Conservation (phyloP, 306 rosid genomes). For the Vigna mungo region DNA sequence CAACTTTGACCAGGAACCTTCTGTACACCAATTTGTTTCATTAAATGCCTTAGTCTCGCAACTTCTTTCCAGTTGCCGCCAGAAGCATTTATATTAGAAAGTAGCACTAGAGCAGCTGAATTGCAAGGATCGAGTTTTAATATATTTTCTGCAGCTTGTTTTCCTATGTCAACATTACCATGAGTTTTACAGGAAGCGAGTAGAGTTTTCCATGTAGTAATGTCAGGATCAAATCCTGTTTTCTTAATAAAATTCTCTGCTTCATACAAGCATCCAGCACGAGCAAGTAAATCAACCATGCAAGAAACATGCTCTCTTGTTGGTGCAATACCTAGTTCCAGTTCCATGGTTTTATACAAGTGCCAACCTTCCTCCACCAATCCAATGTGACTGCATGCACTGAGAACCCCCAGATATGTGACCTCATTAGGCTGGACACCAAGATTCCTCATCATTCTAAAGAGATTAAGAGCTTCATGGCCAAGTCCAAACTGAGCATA, state of each 20-base stretch:
- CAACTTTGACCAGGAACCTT: slow-evolving; percentile 78
- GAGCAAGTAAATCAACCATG: slow-evolving; percentile 85
- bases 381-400: slow-evolving; percentile 84
- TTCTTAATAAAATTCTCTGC: slow-evolving; percentile 67
- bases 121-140: slow-evolving; percentile 67
- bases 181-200: slow-evolving; percentile 72
- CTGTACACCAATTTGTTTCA: slow-evolving; percentile 64
- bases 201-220: slow-evolving; percentile 76
- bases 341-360: slow-evolving; percentile 63
- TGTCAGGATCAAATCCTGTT: slow-evolving; percentile 63
- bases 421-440: slow-evolving; percentile 70
- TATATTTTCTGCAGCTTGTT: slow-evolving; percentile 71
- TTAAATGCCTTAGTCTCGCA: slow-evolving; percentile 61
- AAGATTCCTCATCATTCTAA: slow-evolving; percentile 55
- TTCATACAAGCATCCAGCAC: slow-evolving; percentile 71
- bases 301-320: slow-evolving; percentile 80
- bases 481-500: slow-evolving; percentile 77
- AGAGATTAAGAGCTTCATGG: slow-evolving; percentile 71
- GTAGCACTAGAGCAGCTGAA: slow-evolving; percentile 74
- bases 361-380: slow-evolving; percentile 75
- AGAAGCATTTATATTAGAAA: slow-evolving; percentile 70
- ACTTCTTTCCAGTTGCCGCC: slow-evolving; percentile 71
- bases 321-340: slow-evolving; percentile 61
- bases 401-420: slow-evolving; percentile 73
- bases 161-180: slow-evolving; percentile 70